These are phyloP conservation scores for Pyrenopolyporus hunteri DNA, from an alignment of 495 filamentous ascomycete genomes.

Conservation along the genomic window DNA sequence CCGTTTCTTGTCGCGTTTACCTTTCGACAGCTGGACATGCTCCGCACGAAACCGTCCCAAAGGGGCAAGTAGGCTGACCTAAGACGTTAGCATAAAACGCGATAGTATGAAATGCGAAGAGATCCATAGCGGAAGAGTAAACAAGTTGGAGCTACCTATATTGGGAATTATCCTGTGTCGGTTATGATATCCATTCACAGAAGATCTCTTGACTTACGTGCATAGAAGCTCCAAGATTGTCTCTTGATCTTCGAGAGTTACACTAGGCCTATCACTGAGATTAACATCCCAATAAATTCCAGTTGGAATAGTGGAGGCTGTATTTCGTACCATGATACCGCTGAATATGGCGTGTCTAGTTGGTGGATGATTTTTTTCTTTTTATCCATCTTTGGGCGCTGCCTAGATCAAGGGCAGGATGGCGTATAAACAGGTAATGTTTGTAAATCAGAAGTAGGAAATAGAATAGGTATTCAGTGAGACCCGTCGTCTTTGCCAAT, in stretches of 20 bases:
- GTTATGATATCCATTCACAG: not conserved
- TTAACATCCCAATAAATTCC: not conserved
- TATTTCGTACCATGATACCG: conserved; percentile 43
- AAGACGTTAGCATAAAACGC: conserved; percentile 6
- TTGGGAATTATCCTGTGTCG: too few relatives aligned
- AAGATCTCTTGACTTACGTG: conserved; percentile 47
- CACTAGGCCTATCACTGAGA: conserved; percentile 52
- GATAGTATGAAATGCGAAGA: not conserved
- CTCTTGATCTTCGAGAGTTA: conserved; percentile 56
- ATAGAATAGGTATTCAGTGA: too few relatives aligned
- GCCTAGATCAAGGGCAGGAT: not conserved
- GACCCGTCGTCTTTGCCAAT: too few relatives aligned
- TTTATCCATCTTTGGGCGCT: conserved; percentile 36
- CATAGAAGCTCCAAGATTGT: conserved; percentile 62
- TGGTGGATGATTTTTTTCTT: conserved; percentile 50
- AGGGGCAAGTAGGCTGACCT: conserved; percentile 59
- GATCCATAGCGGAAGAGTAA: too few relatives aligned
- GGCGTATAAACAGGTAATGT: not conserved
- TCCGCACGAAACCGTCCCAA: conserved; percentile 59
- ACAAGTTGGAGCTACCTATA: too few relatives aligned
- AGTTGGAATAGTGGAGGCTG: not conserved
- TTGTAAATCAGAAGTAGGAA: too few relatives aligned
- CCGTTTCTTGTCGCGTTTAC: conserved; percentile 55
- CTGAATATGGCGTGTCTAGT: conserved; percentile 51
- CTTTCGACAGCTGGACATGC: conserved; percentile 57